Evolutionary conservation across 177 flowering plant genomes (phyloP), one percentile per base, ranked within the genome.

Genomic region (Telopea speciosissima): DNA sequence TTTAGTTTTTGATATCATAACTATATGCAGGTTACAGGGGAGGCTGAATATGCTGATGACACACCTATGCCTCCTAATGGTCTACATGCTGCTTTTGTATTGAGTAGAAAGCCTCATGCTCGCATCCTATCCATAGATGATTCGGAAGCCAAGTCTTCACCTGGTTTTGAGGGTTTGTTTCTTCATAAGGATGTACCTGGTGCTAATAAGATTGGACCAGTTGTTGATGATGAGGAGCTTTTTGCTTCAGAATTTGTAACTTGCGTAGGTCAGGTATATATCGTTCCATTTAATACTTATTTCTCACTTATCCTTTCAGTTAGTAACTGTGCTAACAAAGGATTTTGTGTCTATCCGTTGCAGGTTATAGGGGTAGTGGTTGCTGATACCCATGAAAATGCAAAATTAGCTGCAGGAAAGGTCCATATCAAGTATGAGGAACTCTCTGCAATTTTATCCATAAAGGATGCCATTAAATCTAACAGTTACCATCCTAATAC

Each of bases 371-470:
- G 96, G 59, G 87, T 95, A 6, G 92, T 92, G 71, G 99, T 95
- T 63, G 97, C 99, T 68, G 96, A 92, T 80, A 90, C 97, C 54
- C 99, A 86, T 76, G 94, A 90, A 82, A 87, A 87, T 85, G 99
- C 99, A 70, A 89, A 84, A 78, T 68, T 77, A 69, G 99, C 99
- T 24, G 92, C 97, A 66, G 73, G 81, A 65, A 88, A 85, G 72
- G 92, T 92, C 66, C 77, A 75, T 24, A 80, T 95, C 22, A 85
- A 87, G 74, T 95, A 90, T 79, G 90, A 90, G 78, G 96, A 95
- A 67, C 87, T 95, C 13, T 91, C 97, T 63, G 85, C 96, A 36
- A 73, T 92, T 59, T 80, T 95, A 69, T 85, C 99, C 24, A 89
- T 91, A 66, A 68, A 85, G 79, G 97, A 95, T 70, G 96, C 99